Conservation (phyloP, 148 eudicot genomes). For the Mesembryanthemum crystallinum region DNA sequence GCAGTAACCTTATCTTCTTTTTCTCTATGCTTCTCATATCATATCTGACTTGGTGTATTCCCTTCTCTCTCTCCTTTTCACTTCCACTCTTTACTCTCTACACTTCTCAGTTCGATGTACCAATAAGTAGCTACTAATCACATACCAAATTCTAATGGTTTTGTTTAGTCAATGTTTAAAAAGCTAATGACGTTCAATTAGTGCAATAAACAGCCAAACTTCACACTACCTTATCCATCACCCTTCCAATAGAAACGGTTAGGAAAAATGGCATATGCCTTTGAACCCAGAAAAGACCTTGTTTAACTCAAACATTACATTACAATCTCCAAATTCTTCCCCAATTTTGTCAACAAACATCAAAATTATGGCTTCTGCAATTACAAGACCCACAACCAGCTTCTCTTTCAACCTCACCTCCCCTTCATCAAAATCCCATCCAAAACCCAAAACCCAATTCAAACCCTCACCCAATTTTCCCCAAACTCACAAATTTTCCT, state of each 20-base stretch:
- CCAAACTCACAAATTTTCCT: conserved; percentile 30
- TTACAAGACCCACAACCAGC: conserved; percentile 38
- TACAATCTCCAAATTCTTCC: neutral
- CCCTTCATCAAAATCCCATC: conserved; percentile 32
- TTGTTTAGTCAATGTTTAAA: too few relatives aligned
- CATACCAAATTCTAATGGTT: too few relatives aligned
- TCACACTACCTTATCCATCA: conserved; percentile 29
- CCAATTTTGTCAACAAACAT: neutral
- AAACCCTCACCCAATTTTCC: conserved; percentile 20
- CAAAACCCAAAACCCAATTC: conserved; percentile 41
- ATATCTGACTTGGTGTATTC: too few relatives aligned
- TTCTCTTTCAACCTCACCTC: conserved; percentile 36
- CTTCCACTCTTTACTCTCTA: too few relatives aligned
- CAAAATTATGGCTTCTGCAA: conserved; percentile 49
- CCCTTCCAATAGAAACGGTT: conserved; percentile 26
- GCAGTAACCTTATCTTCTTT: too few relatives aligned
- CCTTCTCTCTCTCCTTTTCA: too few relatives aligned
- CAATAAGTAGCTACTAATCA: too few relatives aligned
- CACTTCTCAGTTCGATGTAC: too few relatives aligned
- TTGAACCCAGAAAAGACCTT: neutral
- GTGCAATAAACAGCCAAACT: neutral
- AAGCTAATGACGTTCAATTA: too few relatives aligned
- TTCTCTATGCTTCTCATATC: too few relatives aligned
- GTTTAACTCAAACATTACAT: neutral
- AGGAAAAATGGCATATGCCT: conserved; percentile 36